These are phyloP conservation scores for Trypanosomatidae sp. DNA, from an alignment of 208 protist genomes.

Conservation along the genomic window DNA sequence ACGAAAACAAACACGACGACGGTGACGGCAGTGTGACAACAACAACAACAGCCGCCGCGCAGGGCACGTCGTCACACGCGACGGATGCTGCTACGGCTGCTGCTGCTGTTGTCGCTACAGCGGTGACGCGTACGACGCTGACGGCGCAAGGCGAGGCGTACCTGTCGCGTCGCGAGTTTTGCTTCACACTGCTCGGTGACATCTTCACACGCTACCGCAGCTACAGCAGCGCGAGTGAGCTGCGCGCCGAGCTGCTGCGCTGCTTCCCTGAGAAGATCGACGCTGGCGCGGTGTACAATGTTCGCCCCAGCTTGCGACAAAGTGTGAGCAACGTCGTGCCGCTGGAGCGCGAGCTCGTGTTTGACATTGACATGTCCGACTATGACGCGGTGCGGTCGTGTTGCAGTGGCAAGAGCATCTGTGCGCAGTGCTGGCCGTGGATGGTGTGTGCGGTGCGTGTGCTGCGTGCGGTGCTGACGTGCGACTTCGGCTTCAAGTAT, in stretches of 20 bases:
- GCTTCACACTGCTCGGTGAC: conserved; percentile 82
- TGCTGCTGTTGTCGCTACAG: no score
- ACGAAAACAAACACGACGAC: no score
- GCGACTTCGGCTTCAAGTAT: conserved; percentile 96
- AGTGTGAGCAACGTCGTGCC: conserved; percentile 52
- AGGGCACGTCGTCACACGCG: no score
- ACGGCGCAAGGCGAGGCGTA: no score
- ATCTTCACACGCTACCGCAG: conserved; percentile 83
- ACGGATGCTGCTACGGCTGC: no score
- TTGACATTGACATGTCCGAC: conserved; percentile 99
- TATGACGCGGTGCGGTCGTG: conserved; percentile 98
- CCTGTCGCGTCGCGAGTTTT: conserved; percentile 76
- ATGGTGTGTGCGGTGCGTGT: conserved; percentile 92
- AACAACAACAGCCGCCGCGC: no score
- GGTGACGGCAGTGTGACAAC: no score
- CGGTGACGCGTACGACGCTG: no score
- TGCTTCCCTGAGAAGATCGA: conserved; percentile 84
- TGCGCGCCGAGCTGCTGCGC: conserved; percentile 60
- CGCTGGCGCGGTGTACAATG: conserved; percentile 79
- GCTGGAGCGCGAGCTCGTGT: conserved; percentile 94
- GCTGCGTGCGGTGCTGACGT: conserved; percentile 66
- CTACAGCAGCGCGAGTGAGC: conserved; percentile 50
- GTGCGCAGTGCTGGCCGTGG: conserved; percentile 95
- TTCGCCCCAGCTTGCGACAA: conserved; percentile 77
- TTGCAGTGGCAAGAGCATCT: conserved; percentile 92